Evolutionary conservation across 495 filamentous ascomycete species (phyloP), one percentile per base, ranked within the genome.

Genomic region (Penicillium egyptiacum): DNA sequence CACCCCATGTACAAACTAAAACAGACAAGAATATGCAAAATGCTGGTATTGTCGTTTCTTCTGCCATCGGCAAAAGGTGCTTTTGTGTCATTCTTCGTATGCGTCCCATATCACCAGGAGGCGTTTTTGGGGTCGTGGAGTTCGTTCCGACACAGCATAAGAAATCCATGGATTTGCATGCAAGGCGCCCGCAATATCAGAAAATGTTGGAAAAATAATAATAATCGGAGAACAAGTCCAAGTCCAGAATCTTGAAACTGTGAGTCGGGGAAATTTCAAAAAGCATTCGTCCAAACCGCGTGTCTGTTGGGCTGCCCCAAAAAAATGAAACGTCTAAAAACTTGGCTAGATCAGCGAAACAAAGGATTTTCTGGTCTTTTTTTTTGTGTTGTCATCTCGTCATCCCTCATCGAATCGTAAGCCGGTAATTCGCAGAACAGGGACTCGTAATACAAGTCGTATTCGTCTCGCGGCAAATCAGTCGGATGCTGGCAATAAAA

Each of bases 371-470:
- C 69, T 69, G 62, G 67, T 65, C 60, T 65, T 68, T 72, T 69
- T 71, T 68, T 62, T 17, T 28, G 26, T 67, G 69, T 70, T 75
- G 76, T 81, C 77, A 76, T 80, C 74, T 77, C 77, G 74, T 81
- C 78, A 79, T 81, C 77, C 75, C 71, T 80, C 77, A 78, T 81
- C 75, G 75, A 80, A 74, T 80, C 77, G 74, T 79, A 74, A 79
- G 70, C 70, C 71, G 72, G 72, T 70, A 65, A 75, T 68, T 69
- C 69, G 69, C 71, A 69, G 66, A 75, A 71, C 64, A 70, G 57
- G 72, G 73, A 70, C 73, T 76, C 72, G 70, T 76, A 70, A 76
- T 76, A 78, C 72, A 76, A 69, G 69, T 76, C 70, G 71, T 75
- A 73, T 72, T 73, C 72, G 66, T 76, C 66, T 73, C 69, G 70